Evolutionary conservation across 2,329 filamentous ascomycete genomes (phyloP).

Genomic region (Ophiostoma ulmi): DNA sequence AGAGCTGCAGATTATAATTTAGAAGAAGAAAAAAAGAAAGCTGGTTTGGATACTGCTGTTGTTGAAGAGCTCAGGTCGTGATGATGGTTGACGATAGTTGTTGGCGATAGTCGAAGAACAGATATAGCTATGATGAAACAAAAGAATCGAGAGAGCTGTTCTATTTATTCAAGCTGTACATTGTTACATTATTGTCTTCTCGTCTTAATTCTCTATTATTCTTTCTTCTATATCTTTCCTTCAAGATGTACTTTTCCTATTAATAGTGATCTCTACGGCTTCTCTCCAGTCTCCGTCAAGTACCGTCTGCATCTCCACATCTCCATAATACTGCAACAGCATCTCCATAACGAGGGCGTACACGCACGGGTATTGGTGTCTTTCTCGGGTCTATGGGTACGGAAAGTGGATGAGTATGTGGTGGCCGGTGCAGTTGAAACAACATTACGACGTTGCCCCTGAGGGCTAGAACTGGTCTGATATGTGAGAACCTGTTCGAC

Average conservation of each 20-base stretch:
- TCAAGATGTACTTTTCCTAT: not conserved
- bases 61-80: not conserved
- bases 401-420: not conserved
- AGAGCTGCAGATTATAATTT: not conserved
- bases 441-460: conserved; percentile 8
- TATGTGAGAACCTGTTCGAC: not conserved
- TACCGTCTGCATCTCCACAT: conserved; percentile 7
- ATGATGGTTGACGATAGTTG: not conserved
- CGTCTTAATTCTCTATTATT: not conserved
- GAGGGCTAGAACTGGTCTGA: not conserved
- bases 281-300: not conserved
- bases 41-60: not conserved
- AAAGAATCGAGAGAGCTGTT: not conserved
- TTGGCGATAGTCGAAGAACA: not conserved
- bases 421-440: conserved; percentile 5
- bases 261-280: conserved; percentile 4
- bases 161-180: conserved; percentile 6
- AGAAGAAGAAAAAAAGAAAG: not conserved
- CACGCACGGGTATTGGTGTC: conserved; percentile 8
- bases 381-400: not conserved
- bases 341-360: not conserved
- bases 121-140: not conserved
- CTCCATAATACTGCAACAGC: conserved; percentile 16
- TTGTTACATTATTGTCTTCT: not conserved
- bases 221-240: not conserved